Conservation (phyloP, 2,329 filamentous ascomycete species). For the Lecanicillium sp. region DNA sequence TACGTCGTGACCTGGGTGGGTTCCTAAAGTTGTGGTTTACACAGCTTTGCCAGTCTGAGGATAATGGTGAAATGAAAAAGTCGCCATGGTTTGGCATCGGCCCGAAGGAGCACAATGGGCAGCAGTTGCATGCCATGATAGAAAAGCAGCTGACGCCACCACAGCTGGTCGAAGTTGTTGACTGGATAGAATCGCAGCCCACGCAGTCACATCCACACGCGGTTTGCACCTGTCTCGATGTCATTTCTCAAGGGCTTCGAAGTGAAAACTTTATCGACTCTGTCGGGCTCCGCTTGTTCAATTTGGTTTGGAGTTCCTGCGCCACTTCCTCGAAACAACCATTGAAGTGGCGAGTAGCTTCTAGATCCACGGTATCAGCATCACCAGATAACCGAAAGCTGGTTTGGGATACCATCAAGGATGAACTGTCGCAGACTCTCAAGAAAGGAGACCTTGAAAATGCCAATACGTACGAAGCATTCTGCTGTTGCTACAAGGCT, state of each 20-base stretch:
- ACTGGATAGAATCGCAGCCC: slow-evolving; percentile 30
- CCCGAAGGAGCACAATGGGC: slow-evolving; percentile 10
- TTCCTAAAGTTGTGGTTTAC: slow-evolving; percentile 40
- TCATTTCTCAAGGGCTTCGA: slow-evolving; percentile 32
- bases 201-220: slow-evolving; percentile 19
- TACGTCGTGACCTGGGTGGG: slow-evolving; percentile 32
- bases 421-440: slow-evolving; percentile 23
- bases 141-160: slow-evolving; percentile 34
- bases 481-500: slow-evolving; percentile 28
- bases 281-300: slow-evolving; percentile 28
- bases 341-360: slow-evolving; percentile 32
- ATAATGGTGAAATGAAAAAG: slow-evolving; percentile 15
- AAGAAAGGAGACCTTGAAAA: slow-evolving; percentile 22
- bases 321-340: slow-evolving; percentile 13
- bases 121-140: slow-evolving; percentile 19
- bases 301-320: slow-evolving; percentile 6
- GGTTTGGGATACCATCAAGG: slow-evolving; percentile 25
- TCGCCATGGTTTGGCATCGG: slow-evolving; percentile 26
- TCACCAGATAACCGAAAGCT: slow-evolving; percentile 18
- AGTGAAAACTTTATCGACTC: slow-evolving; percentile 34
- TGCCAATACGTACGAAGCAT: slow-evolving; percentile 30
- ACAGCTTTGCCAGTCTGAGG: slow-evolving; percentile 28
- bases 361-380: slow-evolving; percentile 27
- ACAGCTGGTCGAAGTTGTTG: slow-evolving; percentile 34
- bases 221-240: slow-evolving; percentile 32